Conservation (phyloP, 768 basidiomycete species). For the Rhodosporidiobolus odoratus region DNA sequence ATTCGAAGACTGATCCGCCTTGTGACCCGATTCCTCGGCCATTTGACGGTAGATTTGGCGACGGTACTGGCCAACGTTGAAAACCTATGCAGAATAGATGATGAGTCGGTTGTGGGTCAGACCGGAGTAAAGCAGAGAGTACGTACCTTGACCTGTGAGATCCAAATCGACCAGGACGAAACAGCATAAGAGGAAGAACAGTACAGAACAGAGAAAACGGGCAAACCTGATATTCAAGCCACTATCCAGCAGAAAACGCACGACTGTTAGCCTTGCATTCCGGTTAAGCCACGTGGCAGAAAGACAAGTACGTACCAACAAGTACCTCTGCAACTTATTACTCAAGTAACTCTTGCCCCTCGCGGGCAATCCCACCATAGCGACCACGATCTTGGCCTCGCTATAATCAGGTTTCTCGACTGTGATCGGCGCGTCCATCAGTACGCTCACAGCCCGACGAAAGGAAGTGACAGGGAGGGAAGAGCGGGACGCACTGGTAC, state of each 20-base stretch:
- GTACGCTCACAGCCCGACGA: background rate
- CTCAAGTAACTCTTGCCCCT: constrained; percentile 96
- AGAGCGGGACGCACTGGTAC: constrained; percentile 17
- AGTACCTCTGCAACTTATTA: constrained; percentile 94
- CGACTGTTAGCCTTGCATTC: background rate
- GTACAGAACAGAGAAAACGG: background rate
- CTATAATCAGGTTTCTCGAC: constrained; percentile 95
- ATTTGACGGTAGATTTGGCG: constrained; percentile 63
- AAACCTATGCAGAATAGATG: constrained; percentile 58
- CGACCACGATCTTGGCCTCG: constrained; percentile 95
- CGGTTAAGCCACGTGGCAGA: background rate
- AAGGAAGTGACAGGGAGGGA: background rate
- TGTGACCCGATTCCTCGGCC: constrained; percentile 75
- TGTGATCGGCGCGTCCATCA: background rate
- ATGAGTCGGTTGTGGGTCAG: background rate
- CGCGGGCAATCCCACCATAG: constrained; percentile 98
- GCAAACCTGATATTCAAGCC: constrained; percentile 93
- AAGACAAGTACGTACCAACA: constrained; percentile 59
- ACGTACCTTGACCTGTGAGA: constrained; percentile 14
- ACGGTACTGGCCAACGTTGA: constrained; percentile 81
- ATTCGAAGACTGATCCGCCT: constrained; percentile 81
- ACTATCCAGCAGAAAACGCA: constrained; percentile 52
- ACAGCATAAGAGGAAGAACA: background rate
- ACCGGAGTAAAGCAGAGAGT: background rate
- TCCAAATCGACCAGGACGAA: background rate